Evolutionary conservation across 345 rosid genomes (phyloP), one percentile per base, ranked within the genome.

Genomic region (Nephelium lappaceum): DNA sequence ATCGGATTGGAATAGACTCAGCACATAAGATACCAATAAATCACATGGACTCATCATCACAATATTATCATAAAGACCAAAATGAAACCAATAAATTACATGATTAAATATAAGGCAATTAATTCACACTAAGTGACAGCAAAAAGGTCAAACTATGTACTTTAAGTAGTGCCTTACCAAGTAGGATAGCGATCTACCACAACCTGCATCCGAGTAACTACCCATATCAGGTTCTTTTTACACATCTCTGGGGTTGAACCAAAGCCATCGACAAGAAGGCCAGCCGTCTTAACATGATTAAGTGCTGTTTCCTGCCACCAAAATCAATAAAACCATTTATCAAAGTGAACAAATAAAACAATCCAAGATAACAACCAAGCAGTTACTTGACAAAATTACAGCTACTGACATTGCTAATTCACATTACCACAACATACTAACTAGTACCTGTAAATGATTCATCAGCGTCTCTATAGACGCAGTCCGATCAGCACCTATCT

Each of bases 161-260:
- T 24, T 60, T 39, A 47, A 55, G 15, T 23, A 39, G 51, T 58
- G 62, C 74, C 94, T 89, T 88, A 94, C 99, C 98, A 93, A 69
- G 95, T 91, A 60, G 98, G 99, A 86, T 97, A 97, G 64, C 90
- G 90, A 82, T 97, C 98, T 27, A 94, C 91, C n/a, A 91, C 89
- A 77, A 93, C 93, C 85, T 94, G 98, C 97, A 94, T 97, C 51
- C 93, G 89, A 23, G 96, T 81, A 25, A 97, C 98, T 45, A 97
- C 99, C 99, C 99, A 97, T 83, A 94, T 94, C 77, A 97, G 84
- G 75, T 97, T 91, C 87, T 86, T 89, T 89, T 91, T 97, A 72
- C 81, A 81, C 99, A 97, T 97, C 85, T 92, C 98, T 38, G 98
- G 98, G 12, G 99, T 97, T 67, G 99, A 81, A 82, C 98, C 99